A percentile compares a stretch with the other conserved stretches of the same genome.
phyloP scores from a whole-genome alignment of 73 alveolate genomes.

The Urostyla sp. region DNA sequence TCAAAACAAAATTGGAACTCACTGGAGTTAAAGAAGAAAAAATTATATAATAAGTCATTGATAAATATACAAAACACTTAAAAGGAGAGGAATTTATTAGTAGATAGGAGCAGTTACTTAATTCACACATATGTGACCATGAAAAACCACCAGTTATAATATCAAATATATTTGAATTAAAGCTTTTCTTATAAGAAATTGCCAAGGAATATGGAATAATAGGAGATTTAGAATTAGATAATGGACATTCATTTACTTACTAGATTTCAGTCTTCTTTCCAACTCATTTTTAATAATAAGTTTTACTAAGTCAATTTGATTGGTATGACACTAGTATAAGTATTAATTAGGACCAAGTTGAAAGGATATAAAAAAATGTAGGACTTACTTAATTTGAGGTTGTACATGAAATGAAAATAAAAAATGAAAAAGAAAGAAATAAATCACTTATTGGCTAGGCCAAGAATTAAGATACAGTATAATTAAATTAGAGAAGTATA shows the following conservation, averaged over 20 bases:
- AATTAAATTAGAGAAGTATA: background rate
- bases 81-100: conserved; percentile 43
- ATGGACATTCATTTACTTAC: conserved; percentile 71
- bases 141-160: conserved; percentile 53
- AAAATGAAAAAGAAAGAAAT: conserved; percentile 31
- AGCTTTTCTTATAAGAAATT: conserved; percentile 23
- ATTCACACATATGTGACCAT: conserved; percentile 42
- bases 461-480: background rate
- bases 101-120: conserved; percentile 39
- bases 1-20: conserved; percentile 20
- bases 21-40: conserved; percentile 59
- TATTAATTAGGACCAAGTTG: conserved; percentile 1
- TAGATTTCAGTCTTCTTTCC: conserved; percentile 62
- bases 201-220: conserved; percentile 62
- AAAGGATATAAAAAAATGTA: conserved; percentile 5
- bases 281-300: conserved; percentile 34
- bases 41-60: conserved; percentile 6
- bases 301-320: conserved; percentile 52
- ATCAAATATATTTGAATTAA: conserved; percentile 48
- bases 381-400: conserved; percentile 7
- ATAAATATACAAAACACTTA: conserved; percentile 53
- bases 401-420: background rate
- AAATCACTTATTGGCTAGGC: conserved; percentile 29
- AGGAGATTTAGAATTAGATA: conserved; percentile 72
- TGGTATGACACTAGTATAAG: conserved; percentile 53